Evolutionary conservation across 257 asterid genomes (phyloP), one percentile per base, ranked within the genome.

Genomic region (Rubia yunnanensis): DNA sequence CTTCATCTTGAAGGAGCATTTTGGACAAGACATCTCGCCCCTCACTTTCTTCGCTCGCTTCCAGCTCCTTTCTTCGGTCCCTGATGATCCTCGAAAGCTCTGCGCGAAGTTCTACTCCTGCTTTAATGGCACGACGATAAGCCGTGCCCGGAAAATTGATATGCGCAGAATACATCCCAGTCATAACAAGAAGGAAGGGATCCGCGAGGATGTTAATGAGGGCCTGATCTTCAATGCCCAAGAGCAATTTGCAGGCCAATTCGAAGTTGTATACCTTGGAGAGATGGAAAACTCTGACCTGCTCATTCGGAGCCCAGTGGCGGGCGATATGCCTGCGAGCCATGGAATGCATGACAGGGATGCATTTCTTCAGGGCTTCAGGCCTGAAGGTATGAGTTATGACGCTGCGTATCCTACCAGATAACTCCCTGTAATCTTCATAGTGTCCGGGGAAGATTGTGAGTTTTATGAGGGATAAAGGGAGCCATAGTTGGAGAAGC

Each of bases 401-500:
- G 81, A 85, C 71, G 31, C 74, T 76, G 7, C 92, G 68, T 78
- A 83, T 70, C 46, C 69, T 81, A 5, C 10, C 38, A 35, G 38
- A 79, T 74, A 41, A 78, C 79, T 30, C 76, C 82, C 15, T 81
- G 84, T 36, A 35, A 72, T 76, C 28, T 82, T 67, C 1, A 85
- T 68, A 24, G 83, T 71, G 9, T 67, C 48, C n/a, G 82, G 69
- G 17, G 77, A 74, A 9, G 84, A 87, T 72, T 77, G 81, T 35
- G 35, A 86, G 72, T 27, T 79, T 81, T 48, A 78, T 72, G 18
- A 85, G 74, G 0, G 87, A 75, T 20, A 56, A 60, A 1, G 89
- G 87, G 81, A 79, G 81, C 89, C 89, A 85, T 0, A 75, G 75
- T 3, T 77, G 82, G 61, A 83, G 85, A 8, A 79, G 85, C 70